Evolutionary conservation across 768 basidiomycete genomes (phyloP).

Genomic region (Suillus ampliporus): DNA sequence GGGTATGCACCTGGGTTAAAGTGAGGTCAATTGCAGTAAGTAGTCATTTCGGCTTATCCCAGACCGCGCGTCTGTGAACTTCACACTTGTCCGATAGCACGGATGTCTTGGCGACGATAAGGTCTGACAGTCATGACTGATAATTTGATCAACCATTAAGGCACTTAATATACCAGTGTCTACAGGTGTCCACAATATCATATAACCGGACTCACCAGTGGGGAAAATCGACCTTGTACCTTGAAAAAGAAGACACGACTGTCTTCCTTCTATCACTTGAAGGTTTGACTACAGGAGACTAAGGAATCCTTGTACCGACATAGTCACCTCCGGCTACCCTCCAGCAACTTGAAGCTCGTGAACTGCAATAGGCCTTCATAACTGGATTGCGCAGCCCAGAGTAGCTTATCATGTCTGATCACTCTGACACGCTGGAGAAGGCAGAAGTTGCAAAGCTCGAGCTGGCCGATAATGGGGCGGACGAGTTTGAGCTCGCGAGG

Average conservation of each 20-base stretch:
- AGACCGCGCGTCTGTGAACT: not conserved
- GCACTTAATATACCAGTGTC: not conserved
- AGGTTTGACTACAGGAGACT: too few species aligned
- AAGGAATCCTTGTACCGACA: too few species aligned
- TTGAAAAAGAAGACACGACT: too few species aligned
- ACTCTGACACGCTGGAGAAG: constrained; percentile 2
- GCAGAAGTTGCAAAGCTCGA: not conserved
- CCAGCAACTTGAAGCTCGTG: not conserved
- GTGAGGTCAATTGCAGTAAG: not conserved
- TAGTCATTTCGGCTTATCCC: not conserved
- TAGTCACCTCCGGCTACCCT: not conserved
- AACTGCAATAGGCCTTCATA: not conserved
- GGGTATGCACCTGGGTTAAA: not conserved
- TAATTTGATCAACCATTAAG: constrained; percentile 1
- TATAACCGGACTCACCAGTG: too few species aligned
- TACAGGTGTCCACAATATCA: too few species aligned
- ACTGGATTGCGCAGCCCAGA: not conserved
- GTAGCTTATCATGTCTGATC: constrained; percentile 2
- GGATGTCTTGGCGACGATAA: constrained; percentile 3
- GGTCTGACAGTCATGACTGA: not conserved
- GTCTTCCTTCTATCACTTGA: too few species aligned
- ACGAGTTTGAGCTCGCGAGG: constrained; percentile 67
- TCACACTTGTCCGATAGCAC: not conserved
- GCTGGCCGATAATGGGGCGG: constrained; percentile 34
- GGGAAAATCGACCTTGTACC: too few species aligned